Conservation (phyloP, 2,329 filamentous ascomycete species). For the Thyridium curvatum region DNA sequence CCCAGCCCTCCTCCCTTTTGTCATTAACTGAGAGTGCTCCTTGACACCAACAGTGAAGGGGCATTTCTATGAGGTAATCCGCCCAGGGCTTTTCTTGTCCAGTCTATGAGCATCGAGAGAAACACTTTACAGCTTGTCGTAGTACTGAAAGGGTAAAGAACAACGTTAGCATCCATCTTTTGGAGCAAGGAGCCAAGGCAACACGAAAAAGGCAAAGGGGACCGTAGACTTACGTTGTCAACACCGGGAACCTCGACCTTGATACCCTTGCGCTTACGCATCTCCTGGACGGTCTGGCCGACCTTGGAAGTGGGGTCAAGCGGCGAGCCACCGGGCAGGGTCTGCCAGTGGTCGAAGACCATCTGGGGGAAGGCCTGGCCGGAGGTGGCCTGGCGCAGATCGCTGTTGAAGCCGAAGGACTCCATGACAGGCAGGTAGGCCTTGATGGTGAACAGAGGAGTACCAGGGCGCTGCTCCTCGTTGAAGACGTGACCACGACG, state of each 20-base stretch:
- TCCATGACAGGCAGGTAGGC: slow-evolving; percentile 33
- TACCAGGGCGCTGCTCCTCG: slow-evolving; percentile 97
- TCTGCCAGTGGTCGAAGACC: slow-evolving; percentile 98
- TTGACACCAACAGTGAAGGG: no score
- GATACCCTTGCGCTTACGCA: slow-evolving; percentile 99
- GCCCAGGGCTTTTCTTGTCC: background rate
- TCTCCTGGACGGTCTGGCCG: slow-evolving; percentile 75
- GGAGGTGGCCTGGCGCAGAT: slow-evolving; percentile 87
- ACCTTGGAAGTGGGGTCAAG: slow-evolving; percentile 78
- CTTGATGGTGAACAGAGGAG: slow-evolving; percentile 94
- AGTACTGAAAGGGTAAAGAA: slow-evolving; percentile 62
- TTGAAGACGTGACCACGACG: slow-evolving; percentile 98
- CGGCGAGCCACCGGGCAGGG: slow-evolving; percentile 87
- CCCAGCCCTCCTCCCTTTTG: no score
- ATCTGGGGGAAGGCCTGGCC: slow-evolving; percentile 99
- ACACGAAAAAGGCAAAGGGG: background rate
- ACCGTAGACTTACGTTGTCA: slow-evolving; percentile 74
- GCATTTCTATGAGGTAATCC: no score
- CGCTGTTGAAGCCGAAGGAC: slow-evolving; percentile 81
- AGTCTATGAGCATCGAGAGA: slow-evolving; percentile 37
- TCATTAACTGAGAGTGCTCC: no score
- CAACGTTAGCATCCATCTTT: slow-evolving; percentile 26
- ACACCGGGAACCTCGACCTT: slow-evolving; percentile 90
- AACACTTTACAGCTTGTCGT: slow-evolving; percentile 89
- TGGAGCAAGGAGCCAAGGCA: no score